Evolutionary conservation across 495 filamentous ascomycete genomes (phyloP).

Genomic region (Aspergillus biplanus): DNA sequence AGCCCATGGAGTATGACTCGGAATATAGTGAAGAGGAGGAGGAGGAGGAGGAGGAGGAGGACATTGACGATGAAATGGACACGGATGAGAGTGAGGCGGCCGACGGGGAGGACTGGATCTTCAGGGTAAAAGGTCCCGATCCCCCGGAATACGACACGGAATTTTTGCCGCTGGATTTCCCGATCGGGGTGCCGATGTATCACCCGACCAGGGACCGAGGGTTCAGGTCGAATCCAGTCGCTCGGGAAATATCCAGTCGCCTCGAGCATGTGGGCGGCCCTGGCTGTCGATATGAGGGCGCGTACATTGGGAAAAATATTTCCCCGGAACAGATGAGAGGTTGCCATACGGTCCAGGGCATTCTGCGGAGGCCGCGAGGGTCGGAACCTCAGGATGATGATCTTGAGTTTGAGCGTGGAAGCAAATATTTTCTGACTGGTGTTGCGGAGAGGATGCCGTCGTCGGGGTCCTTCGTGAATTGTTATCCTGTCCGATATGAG

Average conservation of each 20-base stretch:
- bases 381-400: background rate
- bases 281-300: slow-evolving; percentile 1
- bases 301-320: slow-evolving; percentile 6
- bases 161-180: slow-evolving; percentile 10
- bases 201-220: background rate
- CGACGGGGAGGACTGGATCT: slow-evolving; percentile 8
- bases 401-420: background rate
- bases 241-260: background rate
- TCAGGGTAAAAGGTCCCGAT: slow-evolving; percentile 7
- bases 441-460: slow-evolving; percentile 8
- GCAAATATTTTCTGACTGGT: slow-evolving; percentile 2
- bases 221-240: background rate
- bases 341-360: slow-evolving; percentile 8
- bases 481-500: slow-evolving; percentile 4
- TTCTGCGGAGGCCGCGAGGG: background rate
- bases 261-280: slow-evolving; percentile 11
- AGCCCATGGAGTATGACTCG: background rate
- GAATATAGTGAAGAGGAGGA: background rate
- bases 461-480: background rate
- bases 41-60: background rate
- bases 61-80: background rate
- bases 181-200: background rate
- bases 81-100: background rate
- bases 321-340: slow-evolving; percentile 7
- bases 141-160: slow-evolving; percentile 25